Base-by-base conservation (phyloP, 345 rosid species). In the Citrus maxima region DNA sequence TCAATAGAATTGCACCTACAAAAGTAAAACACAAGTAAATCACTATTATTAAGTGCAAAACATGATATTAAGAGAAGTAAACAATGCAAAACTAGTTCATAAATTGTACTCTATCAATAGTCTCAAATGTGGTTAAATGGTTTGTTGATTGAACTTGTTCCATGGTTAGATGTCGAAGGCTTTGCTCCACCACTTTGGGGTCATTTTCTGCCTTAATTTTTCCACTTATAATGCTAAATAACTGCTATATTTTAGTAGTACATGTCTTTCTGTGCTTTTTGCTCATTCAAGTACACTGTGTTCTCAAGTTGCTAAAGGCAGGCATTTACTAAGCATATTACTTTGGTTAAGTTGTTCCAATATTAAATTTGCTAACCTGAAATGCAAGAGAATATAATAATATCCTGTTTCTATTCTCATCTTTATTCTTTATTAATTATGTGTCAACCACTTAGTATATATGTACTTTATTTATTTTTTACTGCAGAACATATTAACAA, bases 131-230 rank as follows among this genome's bases (percentile, higher is more conserved):
- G 90, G 96, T 55, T 95, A 76, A 95, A 92, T 84, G 99, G 93
- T 84, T 84, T 95, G 77, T 84, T 95, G 61, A 92, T 93, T 94
- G 99, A 95, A 79, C 98, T 95, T 83, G 97, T 95, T 80, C 99
- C 98, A 70, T 90, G 94, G 75, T 85, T 93, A 74, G 88, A 93
- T 86, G 97, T 90, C 0, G 87, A 91, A 37, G 98, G 93, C 86
- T 95, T 95, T 91, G 93, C 99, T 67, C 99, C 98, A 70, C 99
- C 98, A 9, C 99, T 98, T 19, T 95, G 96, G 95, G 99, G 98
- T 92, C 89, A 79, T 80, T 27, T 56, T 34, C 30, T 81, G 30
- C 75, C 35, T 68, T 51, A 28, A 37, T 61, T 64, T 67, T 59
- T 54, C n/a, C 24, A 4, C 58, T 24, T 66, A 34, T 65, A 59